Evolutionary conservation across 768 basidiomycete genomes (phyloP), one percentile per base, ranked within the genome.

Genomic region (Phlebiopsis flavidoalba): DNA sequence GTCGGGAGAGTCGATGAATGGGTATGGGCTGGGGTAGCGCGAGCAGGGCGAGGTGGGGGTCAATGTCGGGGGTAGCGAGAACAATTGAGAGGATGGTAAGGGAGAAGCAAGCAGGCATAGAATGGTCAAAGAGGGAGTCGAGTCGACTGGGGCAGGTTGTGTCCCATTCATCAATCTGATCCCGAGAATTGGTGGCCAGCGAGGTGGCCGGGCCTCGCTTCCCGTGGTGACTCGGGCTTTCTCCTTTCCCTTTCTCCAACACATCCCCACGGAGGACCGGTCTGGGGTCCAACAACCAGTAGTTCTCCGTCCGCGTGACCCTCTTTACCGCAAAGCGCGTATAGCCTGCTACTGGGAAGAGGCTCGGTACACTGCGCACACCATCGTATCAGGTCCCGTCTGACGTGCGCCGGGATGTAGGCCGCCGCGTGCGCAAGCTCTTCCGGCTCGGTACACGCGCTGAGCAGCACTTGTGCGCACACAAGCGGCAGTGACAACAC

Each of bases 261-360:
- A 86, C 81, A 60, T 77, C 70, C 53, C 79, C 76, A 76, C 17
- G 72, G 77, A 3, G 85, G 66, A 7, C 71, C 64, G 8, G 79
- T 79, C 22, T 74, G 68, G 0, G 84, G 85, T 14, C 86, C 86
- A 26, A 89, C 78, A 22, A 92, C 69, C 40, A 91, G 69, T 11
- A 89, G 72, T 61, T 91, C 90, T 0, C 87, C 84, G 55, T 83
- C 81, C 3, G 79, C 77, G 66, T 87, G 83, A 0, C 81, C 78
- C 5, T 82, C 72, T 0, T 77, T 74, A 36, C 76, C 76, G 57
- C 80, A 79, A 5, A 90, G 67, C 8, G 79, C 74, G 55, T 78
- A 77, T 19, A 91, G 74, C 58, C 81, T 80, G 21, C 73, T 67
- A 56, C 70, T 75, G 5, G 78, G 73, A 19, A 91, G 72, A 1